phyloP scores from a whole-genome alignment of 2,329 filamentous ascomycete genomes.

The Xylaria sp. region DNA sequence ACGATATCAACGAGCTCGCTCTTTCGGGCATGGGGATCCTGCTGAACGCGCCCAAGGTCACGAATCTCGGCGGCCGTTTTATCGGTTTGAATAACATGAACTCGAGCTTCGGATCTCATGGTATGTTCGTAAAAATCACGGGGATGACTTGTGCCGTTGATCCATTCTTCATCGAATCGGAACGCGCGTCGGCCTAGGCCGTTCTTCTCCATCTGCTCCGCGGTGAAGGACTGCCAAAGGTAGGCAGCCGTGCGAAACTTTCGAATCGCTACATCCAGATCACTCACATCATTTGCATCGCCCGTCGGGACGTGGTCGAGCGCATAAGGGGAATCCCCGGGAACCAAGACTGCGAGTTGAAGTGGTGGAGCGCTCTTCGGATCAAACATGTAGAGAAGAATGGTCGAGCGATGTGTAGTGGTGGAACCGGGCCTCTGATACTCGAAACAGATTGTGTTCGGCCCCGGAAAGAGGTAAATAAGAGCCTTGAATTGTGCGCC shows the following conservation, averaged over 20 bases:
- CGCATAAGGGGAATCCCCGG: constrained; percentile 83
- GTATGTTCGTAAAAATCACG: constrained; percentile 72
- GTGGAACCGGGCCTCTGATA: constrained; percentile 77
- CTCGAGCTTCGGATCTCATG: constrained; percentile 88
- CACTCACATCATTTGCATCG: constrained; percentile 79
- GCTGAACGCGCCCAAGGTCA: constrained; percentile 78
- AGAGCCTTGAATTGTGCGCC: constrained; percentile 92
- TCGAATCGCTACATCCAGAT: constrained; percentile 76
- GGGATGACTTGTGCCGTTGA: constrained; percentile 76
- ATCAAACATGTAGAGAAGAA: constrained; percentile 86
- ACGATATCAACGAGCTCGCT: constrained; percentile 79
- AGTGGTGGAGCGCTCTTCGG: constrained; percentile 79
- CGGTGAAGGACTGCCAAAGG: constrained; percentile 95
- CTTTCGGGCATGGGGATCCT: constrained; percentile 72
- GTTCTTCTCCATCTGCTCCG: constrained; percentile 93
- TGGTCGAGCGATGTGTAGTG: constrained; percentile 76
- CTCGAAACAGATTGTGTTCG: constrained; percentile 86
- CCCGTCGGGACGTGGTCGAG: constrained; percentile 83
- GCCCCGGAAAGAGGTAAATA: constrained; percentile 87
- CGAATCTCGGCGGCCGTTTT: constrained; percentile 86
- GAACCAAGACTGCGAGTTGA: constrained; percentile 86
- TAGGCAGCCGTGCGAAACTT: constrained; percentile 97
- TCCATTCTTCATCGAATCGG: constrained; percentile 95
- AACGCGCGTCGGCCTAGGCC: constrained; percentile 85
- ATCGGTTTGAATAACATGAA: constrained; percentile 82